Evolutionary conservation across 352 stramenopile genomes (phyloP).

Genomic region (Globisporangium parvum): DNA sequence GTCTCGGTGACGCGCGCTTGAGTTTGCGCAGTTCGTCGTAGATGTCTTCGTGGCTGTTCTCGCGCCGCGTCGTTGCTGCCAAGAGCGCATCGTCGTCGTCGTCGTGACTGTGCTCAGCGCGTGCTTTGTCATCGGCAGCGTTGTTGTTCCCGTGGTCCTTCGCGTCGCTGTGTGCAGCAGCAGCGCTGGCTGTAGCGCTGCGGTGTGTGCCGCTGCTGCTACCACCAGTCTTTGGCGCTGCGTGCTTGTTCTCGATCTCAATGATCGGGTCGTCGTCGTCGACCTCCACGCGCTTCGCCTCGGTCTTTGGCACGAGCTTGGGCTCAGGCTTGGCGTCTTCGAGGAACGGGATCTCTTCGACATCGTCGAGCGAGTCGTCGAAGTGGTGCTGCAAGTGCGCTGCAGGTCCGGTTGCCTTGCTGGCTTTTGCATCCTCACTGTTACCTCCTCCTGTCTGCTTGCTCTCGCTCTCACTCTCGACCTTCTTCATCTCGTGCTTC

Average conservation of each 20-base stretch:
- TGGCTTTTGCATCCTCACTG: conserved; percentile 7
- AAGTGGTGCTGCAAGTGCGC: conserved; percentile 17
- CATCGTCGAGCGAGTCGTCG: conserved; percentile 67
- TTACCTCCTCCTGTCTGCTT: background rate
- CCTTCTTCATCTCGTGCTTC: conserved; percentile 40
- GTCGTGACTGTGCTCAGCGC: conserved; percentile 6
- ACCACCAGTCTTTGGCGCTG: conserved; percentile 16
- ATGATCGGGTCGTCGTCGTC: conserved; percentile 50
- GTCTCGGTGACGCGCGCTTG: conserved; percentile 26
- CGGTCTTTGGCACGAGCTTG: conserved; percentile 18
- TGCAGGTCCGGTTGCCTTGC: conserved; percentile 12
- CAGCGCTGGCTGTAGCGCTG: too few relatives aligned
- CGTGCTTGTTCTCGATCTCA: conserved; percentile 51
- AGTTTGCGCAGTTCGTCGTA: conserved; percentile 58
- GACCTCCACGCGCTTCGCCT: conserved; percentile 13
- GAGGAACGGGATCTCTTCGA: conserved; percentile 77
- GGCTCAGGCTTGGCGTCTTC: conserved; percentile 44
- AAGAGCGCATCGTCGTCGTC: conserved; percentile 17
- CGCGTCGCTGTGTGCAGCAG: too few relatives aligned
- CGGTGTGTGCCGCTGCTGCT: background rate
- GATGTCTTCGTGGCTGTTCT: conserved; percentile 36
- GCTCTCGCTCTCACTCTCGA: conserved; percentile 19
- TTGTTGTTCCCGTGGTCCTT: conserved; percentile 21
- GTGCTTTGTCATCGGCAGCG: conserved; percentile 17
- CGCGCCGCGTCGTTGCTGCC: conserved; percentile 5